These are phyloP conservation scores for Backusella psychrophila DNA, from an alignment of 192 early-diverging fungal species.

Conservation along the genomic window DNA sequence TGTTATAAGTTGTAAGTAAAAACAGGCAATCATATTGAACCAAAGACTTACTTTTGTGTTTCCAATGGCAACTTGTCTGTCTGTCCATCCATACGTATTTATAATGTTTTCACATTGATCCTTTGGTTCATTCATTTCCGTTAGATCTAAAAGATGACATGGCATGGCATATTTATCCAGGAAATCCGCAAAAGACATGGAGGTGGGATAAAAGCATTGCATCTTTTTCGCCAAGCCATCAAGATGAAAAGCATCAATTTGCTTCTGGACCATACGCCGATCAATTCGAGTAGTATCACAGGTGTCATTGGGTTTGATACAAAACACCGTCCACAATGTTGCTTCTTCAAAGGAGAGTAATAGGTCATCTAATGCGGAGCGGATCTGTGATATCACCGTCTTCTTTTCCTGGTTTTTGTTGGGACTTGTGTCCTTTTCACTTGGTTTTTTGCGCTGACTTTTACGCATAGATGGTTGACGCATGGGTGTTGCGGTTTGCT, in stretches of 20 bases:
- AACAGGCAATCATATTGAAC: not conserved
- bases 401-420: not conserved
- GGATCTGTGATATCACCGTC: slow-evolving; percentile 51
- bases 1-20: not conserved
- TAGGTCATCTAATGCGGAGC: slow-evolving; percentile 71
- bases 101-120: slow-evolving; percentile 39
- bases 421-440: not conserved
- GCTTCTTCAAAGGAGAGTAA: slow-evolving; percentile 73
- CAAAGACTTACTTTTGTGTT: slow-evolving; percentile 30
- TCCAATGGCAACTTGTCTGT: slow-evolving; percentile 51
- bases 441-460: not conserved
- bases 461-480: slow-evolving; percentile 66
- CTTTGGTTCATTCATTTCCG: slow-evolving; percentile 19
- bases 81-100: slow-evolving; percentile 41
- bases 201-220: slow-evolving; percentile 63
- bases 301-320: slow-evolving; percentile 67
- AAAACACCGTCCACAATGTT: slow-evolving; percentile 78
- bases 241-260: slow-evolving; percentile 68
- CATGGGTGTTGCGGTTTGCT: slow-evolving; percentile 67
- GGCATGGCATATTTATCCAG: slow-evolving; percentile 56
- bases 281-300: slow-evolving; percentile 64
- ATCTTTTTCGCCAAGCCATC: slow-evolving; percentile 61
- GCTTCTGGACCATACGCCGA: slow-evolving; percentile 59
- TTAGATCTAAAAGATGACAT: slow-evolving; percentile 17
- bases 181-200: slow-evolving; percentile 67